A percentile compares a stretch with the other conserved stretches of the same genome.
Conservation (phyloP, 306 rosid genomes). For the Geum urbanum region DNA sequence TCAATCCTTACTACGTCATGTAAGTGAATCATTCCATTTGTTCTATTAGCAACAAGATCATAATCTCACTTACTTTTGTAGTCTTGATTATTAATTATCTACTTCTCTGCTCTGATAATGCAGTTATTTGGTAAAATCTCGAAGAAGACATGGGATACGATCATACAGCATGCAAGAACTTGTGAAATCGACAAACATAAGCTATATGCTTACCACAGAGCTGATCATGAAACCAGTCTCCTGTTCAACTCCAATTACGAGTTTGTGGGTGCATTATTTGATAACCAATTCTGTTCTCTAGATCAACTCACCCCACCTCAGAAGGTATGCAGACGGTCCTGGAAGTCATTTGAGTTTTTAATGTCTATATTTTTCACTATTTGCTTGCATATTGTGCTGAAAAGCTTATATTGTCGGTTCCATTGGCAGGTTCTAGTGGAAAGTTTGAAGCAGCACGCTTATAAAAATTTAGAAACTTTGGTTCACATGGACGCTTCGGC, state of each 20-base stretch:
- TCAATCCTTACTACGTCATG: constrained; percentile 29
- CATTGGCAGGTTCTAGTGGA: constrained; percentile 22
- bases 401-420: constrained; percentile 5
- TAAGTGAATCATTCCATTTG: constrained; percentile 18
- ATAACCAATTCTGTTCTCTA: neutral
- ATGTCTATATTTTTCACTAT: too few species aligned
- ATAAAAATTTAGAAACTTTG: constrained; percentile 17
- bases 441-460: constrained; percentile 20
- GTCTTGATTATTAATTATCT: neutral
- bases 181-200: constrained; percentile 33
- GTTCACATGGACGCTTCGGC: constrained; percentile 21
- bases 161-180: constrained; percentile 46
- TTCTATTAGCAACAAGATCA: neutral
- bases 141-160: constrained; percentile 33
- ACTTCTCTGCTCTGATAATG: constrained; percentile 14
- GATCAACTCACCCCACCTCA: constrained; percentile 18
- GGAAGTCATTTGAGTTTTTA: neutral
- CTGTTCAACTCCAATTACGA: constrained; percentile 6
- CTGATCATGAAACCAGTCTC: neutral
- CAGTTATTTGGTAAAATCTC: constrained; percentile 44
- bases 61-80: neutral
- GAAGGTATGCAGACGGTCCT: constrained; percentile 8
- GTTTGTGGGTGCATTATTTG: constrained; percentile 13
- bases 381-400: neutral
- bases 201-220: neutral